Percentiles rank a stretch among this genome's conserved stretches.
These are phyloP conservation scores for Macrolepiota albuminosa DNA, from an alignment of 768 basidiomycete genomes.

Conservation along the genomic window DNA sequence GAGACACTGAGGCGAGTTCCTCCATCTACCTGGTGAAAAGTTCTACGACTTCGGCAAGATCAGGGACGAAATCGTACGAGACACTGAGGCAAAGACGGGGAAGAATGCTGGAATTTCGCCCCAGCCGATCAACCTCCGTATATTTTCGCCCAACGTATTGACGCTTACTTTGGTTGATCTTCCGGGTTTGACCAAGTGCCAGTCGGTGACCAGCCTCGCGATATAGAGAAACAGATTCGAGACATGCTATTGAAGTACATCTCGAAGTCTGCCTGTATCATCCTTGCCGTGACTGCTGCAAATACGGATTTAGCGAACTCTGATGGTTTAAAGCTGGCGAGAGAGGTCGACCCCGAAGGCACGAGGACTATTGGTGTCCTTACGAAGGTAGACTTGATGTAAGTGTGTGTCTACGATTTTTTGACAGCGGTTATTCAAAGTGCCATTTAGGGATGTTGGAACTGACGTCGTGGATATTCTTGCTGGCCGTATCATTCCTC, in stretches of 20 bases:
- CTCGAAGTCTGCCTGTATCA: constrained; percentile 91
- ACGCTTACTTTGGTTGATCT: constrained; percentile 97
- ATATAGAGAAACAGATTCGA: constrained; percentile 95
- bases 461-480: constrained; percentile 99
- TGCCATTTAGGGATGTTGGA: constrained; percentile 79
- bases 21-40: constrained; percentile 94
- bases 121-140: constrained; percentile 93
- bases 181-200: constrained; percentile 95
- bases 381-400: constrained; percentile 99
- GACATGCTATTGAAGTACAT: constrained; percentile 98
- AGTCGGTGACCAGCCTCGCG: constrained; percentile 93
- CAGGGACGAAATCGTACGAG: constrained; percentile 90
- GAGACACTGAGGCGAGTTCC: constrained; percentile 99
- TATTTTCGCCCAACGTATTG: constrained; percentile 95
- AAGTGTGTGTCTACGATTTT: constrained; percentile 25
- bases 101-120: constrained; percentile 98
- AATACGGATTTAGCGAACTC: constrained; percentile 99
- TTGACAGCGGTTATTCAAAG: neutral
- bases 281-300: constrained; percentile 93
- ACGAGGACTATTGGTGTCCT: constrained; percentile 96
- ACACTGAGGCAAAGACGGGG: constrained; percentile 98
- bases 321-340: constrained; percentile 92
- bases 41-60: constrained; percentile 98
- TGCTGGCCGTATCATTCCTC: constrained; percentile 93
- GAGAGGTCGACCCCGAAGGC: constrained; percentile 97